Percentiles rank a stretch among this genome's conserved stretches.
Conservation (phyloP, 805 yeast species). For the Clavispora santaluciae region DNA sequence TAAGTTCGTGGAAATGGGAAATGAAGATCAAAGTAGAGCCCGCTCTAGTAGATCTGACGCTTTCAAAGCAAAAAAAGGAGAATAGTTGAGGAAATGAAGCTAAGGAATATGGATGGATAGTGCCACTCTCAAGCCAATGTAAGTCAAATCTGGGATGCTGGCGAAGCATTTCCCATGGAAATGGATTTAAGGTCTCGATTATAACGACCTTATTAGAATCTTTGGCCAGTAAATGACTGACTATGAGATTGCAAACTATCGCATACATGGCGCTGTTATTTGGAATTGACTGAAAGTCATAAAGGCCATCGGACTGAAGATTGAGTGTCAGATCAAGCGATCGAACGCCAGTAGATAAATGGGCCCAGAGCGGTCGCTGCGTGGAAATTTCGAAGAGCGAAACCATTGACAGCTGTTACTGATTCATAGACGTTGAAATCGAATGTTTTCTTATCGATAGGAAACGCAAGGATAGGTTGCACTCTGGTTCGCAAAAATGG, state of each 20-base stretch:
- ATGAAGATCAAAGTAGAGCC: conserved; percentile 21
- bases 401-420: conserved; percentile 21
- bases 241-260: conserved; percentile 20
- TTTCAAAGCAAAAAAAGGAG: conserved; percentile 15
- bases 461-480: too few species aligned
- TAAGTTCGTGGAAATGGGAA: conserved; percentile 30
- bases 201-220: conserved; percentile 19
- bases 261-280: conserved; percentile 19
- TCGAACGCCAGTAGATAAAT: conserved; percentile 25
- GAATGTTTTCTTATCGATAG: too few species aligned
- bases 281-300: conserved; percentile 38
- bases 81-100: conserved; percentile 27
- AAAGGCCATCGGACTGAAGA: conserved; percentile 20
- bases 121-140: conserved; percentile 16
- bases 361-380: conserved; percentile 22
- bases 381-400: conserved; percentile 26
- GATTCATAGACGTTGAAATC: neutral
- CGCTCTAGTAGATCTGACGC: conserved; percentile 3
- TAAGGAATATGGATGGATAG: conserved; percentile 14
- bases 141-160: conserved; percentile 17
- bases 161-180: conserved; percentile 23
- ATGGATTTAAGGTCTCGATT: conserved; percentile 27
- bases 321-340: conserved; percentile 24
- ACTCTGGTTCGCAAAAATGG: too few species aligned
- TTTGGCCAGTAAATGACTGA: conserved; percentile 22